Evolutionary conservation across 345 rosid genomes (phyloP).

Genomic region (Corchorus capsularis): DNA sequence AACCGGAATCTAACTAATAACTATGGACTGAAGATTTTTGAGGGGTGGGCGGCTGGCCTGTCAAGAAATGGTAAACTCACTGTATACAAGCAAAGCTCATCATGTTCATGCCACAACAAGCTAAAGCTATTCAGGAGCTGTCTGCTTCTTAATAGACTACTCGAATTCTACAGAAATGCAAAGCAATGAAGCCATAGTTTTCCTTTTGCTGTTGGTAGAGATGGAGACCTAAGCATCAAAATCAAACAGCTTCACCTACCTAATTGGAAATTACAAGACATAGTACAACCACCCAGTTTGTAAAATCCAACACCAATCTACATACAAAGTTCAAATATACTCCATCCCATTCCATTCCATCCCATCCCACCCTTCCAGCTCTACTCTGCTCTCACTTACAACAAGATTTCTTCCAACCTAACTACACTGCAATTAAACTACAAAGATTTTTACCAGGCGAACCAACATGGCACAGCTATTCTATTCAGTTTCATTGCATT

Average conservation of each 20-base stretch:
- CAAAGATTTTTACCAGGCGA: neutral
- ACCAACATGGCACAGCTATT: neutral
- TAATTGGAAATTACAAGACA: neutral
- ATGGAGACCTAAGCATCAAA: neutral
- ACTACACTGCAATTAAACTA: neutral
- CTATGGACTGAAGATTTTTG: too few relatives aligned
- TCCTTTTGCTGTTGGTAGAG: neutral
- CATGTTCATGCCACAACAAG: too few relatives aligned
- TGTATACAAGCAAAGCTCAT: too few relatives aligned
- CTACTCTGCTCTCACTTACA: neutral
- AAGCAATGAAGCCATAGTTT: neutral
- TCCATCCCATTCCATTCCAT: too few relatives aligned
- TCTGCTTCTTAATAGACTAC: neutral
- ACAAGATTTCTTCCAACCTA: neutral
- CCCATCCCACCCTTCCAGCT: neutral
- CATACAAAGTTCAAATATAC: neutral
- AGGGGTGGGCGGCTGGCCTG: too few relatives aligned
- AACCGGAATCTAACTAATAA: too few relatives aligned
- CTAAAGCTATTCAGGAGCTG: neutral
- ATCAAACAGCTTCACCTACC: neutral
- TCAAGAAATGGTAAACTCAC: too few relatives aligned
- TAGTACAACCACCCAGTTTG: neutral
- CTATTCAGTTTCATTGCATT: conserved; percentile 12
- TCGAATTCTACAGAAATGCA: neutral
- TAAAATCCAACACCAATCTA: neutral